These are phyloP conservation scores for Fragilaria crotonensis DNA, from an alignment of 108 stramenopile species.

Conservation along the genomic window DNA sequence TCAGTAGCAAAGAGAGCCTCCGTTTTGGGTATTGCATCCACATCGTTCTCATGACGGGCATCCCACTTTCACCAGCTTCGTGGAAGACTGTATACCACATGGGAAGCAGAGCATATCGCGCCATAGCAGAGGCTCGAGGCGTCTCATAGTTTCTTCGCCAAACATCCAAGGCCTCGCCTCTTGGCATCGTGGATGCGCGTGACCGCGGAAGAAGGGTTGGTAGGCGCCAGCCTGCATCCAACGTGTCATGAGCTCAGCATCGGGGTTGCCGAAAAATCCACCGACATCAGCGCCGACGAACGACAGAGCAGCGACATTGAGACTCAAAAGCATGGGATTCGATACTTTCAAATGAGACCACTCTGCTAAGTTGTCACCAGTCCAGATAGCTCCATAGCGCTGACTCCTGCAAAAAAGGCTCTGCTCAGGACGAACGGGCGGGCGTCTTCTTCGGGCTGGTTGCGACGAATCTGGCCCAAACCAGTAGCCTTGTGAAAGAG, in stretches of 20 bases:
- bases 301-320: slow-evolving; percentile 87
- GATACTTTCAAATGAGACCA: slow-evolving; percentile 94
- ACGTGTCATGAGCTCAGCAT: slow-evolving; percentile 94
- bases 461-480: slow-evolving; percentile 82
- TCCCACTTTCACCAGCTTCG: slow-evolving; percentile 72
- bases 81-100: slow-evolving; percentile 96
- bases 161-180: slow-evolving; percentile 97
- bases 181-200: slow-evolving; percentile 98
- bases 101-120: slow-evolving; percentile 93
- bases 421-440: slow-evolving; percentile 97
- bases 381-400: slow-evolving; percentile 98
- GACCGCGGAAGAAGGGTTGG: slow-evolving; percentile 98
- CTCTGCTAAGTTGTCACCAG: slow-evolving; percentile 95
- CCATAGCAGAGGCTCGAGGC: slow-evolving; percentile 84
- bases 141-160: slow-evolving; percentile 83
- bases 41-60: slow-evolving; percentile 98
- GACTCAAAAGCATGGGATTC: slow-evolving; percentile 92
- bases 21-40: slow-evolving; percentile 87
- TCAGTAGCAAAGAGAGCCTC: slow-evolving; percentile 56
- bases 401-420: slow-evolving; percentile 97
- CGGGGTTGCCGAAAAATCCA: slow-evolving; percentile 97
- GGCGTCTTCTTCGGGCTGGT: slow-evolving; percentile 41
- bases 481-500: slow-evolving; percentile 95
- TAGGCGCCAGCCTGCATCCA: slow-evolving; percentile 99
- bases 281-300: slow-evolving; percentile 99